Percentiles rank a stretch among this genome's conserved stretches.
Conservation (phyloP, 805 yeast species). For the Starmera pachycereana region DNA sequence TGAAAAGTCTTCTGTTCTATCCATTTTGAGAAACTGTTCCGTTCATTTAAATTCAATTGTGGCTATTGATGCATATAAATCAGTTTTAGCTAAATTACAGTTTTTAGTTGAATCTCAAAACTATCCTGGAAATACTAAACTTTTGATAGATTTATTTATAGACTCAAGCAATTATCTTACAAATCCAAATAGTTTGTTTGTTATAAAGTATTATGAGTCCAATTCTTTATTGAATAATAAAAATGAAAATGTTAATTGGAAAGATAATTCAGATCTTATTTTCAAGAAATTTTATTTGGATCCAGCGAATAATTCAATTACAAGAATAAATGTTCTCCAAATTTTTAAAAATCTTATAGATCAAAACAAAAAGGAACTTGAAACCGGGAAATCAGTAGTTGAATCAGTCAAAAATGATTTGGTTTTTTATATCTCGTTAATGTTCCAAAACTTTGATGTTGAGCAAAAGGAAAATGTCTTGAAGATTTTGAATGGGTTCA, state of each 20-base stretch:
- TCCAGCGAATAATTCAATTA: constrained; percentile 11
- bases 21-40: constrained; percentile 11
- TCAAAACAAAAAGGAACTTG: constrained; percentile 8
- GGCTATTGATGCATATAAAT: constrained; percentile 19
- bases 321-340: constrained; percentile 23
- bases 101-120: constrained; percentile 19
- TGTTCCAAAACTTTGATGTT: constrained; percentile 10
- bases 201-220: constrained; percentile 36
- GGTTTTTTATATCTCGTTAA: constrained; percentile 6
- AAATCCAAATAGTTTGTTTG: constrained; percentile 25
- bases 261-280: constrained; percentile 31
- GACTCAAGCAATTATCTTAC: constrained; percentile 27
- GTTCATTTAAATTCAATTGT: constrained; percentile 18
- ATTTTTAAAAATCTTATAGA: constrained; percentile 17
- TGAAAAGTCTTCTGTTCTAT: constrained; percentile 8
- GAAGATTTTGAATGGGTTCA: constrained; percentile 18
- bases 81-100: constrained; percentile 27
- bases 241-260: constrained; percentile 34
- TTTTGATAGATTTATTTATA: constrained; percentile 31
- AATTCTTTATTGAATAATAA: constrained; percentile 46
- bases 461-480: constrained; percentile 20
- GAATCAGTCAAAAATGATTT: not conserved
- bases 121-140: constrained; percentile 32
- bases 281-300: constrained; percentile 34
- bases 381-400: not conserved